These are phyloP conservation scores for Aspergillus terreus DNA, from an alignment of 2,329 filamentous ascomycete genomes.

Conservation along the genomic window DNA sequence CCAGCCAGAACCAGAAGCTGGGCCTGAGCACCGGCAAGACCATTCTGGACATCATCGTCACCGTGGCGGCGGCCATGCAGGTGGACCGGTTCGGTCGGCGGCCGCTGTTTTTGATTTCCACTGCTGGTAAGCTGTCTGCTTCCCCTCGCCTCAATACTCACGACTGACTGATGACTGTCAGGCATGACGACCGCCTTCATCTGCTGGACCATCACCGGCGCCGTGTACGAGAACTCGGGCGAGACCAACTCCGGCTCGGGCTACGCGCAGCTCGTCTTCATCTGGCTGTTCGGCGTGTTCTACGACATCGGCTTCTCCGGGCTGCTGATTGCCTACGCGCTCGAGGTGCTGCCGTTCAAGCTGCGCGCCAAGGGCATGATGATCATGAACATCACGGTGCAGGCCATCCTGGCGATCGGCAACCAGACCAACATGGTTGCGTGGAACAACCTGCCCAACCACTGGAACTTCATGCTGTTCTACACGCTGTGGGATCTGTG, in stretches of 20 bases:
- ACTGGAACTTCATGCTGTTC: background rate
- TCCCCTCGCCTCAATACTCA: too few species aligned
- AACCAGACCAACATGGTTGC: background rate
- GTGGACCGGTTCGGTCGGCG: background rate
- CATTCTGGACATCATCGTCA: slow-evolving; percentile 57
- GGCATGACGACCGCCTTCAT: background rate
- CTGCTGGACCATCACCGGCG: slow-evolving; percentile 4
- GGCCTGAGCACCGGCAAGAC: slow-evolving; percentile 34
- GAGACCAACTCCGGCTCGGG: background rate
- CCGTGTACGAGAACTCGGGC: background rate
- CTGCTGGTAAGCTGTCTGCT: slow-evolving; percentile 18
- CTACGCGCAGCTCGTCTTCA: background rate
- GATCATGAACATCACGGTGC: background rate
- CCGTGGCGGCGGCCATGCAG: slow-evolving; percentile 47
- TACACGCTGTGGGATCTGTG: background rate
- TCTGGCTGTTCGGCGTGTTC: background rate
- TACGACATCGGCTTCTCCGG: background rate
- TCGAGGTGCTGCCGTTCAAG: background rate
- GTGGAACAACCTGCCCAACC: background rate
- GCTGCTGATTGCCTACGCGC: background rate
- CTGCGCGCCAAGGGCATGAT: background rate
- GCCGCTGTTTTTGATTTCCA: background rate
- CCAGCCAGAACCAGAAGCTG: slow-evolving; percentile 50
- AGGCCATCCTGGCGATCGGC: background rate
- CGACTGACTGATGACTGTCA: too few species aligned